These are phyloP conservation scores for Helotiales sp. DNA, from an alignment of 2,329 filamentous ascomycete species.

Conservation along the genomic window DNA sequence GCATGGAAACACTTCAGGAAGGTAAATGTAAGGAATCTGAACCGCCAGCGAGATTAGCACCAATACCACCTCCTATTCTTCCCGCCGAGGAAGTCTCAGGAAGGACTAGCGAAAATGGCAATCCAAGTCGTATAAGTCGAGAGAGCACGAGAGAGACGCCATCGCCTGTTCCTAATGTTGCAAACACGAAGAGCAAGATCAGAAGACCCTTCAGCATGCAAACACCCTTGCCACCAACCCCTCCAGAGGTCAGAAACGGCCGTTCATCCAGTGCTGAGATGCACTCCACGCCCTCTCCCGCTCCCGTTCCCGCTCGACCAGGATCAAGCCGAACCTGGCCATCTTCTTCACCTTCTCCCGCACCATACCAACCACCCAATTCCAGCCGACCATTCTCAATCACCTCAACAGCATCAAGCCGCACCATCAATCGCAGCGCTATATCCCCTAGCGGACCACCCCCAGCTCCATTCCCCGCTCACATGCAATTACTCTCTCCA, in stretches of 20 bases:
- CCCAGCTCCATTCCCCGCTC: not conserved
- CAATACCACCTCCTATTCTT: not conserved
- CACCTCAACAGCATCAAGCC: not conserved
- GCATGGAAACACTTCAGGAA: slow-evolving; percentile 17
- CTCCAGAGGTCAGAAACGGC: not conserved
- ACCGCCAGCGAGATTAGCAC: not conserved
- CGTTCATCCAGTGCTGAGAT: not conserved
- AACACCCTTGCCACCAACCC: slow-evolving; percentile 4
- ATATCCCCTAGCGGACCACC: not conserved
- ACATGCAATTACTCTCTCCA: slow-evolving; percentile 2
- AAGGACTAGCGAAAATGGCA: not conserved
- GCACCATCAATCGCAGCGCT: not conserved
- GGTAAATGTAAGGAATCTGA: not conserved
- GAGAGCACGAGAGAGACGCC: slow-evolving; percentile 1
- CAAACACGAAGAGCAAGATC: slow-evolving; percentile 22
- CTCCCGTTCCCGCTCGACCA: not conserved
- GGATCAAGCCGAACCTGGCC: not conserved
- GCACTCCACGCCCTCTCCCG: not conserved
- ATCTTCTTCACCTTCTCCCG: not conserved
- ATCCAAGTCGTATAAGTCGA: too few species aligned
- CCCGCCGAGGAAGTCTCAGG: not conserved
- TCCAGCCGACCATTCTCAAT: slow-evolving; percentile 1
- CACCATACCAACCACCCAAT: not conserved
- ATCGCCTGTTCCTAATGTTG: slow-evolving; percentile 9
- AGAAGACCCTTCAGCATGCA: slow-evolving; percentile 26